These are phyloP conservation scores for Ustilago hordei DNA, from an alignment of 1,284 basidiomycete species.

Conservation along the genomic window DNA sequence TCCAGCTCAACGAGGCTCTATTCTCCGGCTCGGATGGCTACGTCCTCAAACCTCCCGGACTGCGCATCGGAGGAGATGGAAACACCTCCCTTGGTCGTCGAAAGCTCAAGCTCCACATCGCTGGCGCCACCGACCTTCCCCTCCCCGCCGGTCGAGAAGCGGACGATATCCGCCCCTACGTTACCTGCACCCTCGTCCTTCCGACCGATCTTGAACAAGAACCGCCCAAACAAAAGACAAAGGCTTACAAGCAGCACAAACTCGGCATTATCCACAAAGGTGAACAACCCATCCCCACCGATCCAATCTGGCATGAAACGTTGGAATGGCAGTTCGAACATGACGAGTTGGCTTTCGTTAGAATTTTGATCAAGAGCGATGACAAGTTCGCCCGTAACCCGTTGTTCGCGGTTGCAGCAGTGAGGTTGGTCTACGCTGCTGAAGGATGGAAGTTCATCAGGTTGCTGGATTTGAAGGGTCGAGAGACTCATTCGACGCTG, in stretches of 20 bases:
- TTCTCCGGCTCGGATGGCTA: slow-evolving; percentile 76
- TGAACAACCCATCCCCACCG: slow-evolving; percentile 55
- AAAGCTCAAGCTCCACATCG: slow-evolving; percentile 51
- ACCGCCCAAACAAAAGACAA: slow-evolving; percentile 58
- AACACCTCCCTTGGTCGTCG: slow-evolving; percentile 42
- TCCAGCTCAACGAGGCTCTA: slow-evolving; percentile 76
- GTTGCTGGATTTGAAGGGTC: slow-evolving; percentile 74
- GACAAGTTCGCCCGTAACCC: slow-evolving; percentile 61
- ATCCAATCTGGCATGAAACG: slow-evolving; percentile 57
- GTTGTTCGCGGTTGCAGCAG: slow-evolving; percentile 56
- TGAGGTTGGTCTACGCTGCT: slow-evolving; percentile 33
- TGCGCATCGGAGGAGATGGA: slow-evolving; percentile 54
- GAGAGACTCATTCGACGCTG: slow-evolving; percentile 70
- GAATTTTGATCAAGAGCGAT: slow-evolving; percentile 63
- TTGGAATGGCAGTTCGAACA: slow-evolving; percentile 59
- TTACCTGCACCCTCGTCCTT: slow-evolving; percentile 60
- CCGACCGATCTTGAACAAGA: slow-evolving; percentile 35
- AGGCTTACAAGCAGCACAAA: slow-evolving; percentile 57
- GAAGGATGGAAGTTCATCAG: slow-evolving; percentile 73
- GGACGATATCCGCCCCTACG: slow-evolving; percentile 61
- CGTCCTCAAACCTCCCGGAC: slow-evolving; percentile 73
- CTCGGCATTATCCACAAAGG: slow-evolving; percentile 50
- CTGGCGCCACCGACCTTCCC: slow-evolving; percentile 59
- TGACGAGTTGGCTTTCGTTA: slow-evolving; percentile 56
- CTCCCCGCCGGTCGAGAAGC: slow-evolving; percentile 48